A percentile compares a stretch with the other conserved stretches of the same genome.
Conservation (phyloP, 495 filamentous ascomycete genomes). For the Hypoxylon rickii region DNA sequence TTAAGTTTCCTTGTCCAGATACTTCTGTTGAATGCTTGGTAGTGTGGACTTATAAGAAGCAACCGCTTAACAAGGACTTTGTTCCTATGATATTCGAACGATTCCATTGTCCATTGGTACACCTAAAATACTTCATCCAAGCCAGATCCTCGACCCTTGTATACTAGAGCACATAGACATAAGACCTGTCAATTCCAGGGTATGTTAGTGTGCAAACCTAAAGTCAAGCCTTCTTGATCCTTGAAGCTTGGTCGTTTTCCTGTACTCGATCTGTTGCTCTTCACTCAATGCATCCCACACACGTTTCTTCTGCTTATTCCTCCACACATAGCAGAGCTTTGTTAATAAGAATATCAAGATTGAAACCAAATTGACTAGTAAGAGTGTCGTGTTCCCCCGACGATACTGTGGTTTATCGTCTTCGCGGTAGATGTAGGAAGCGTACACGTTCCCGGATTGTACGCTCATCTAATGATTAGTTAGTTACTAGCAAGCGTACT, state of each 20-base stretch:
- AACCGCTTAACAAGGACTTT: no score
- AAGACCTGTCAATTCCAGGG: neutral
- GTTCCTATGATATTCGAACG: no score
- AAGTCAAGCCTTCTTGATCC: constrained; percentile 54
- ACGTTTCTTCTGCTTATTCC: constrained; percentile 46
- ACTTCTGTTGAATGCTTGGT: no score
- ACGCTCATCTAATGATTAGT: constrained; percentile 59
- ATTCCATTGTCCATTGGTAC: no score
- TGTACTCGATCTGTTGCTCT: constrained; percentile 46
- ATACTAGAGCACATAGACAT: no score
- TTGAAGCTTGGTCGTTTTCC: constrained; percentile 41
- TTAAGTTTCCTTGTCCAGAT: no score
- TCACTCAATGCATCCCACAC: constrained; percentile 47
- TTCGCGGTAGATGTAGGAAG: constrained; percentile 56
- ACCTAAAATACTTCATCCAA: no score
- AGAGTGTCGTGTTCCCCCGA: constrained; percentile 65
- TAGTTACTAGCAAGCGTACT: constrained; percentile 20
- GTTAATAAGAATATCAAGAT: constrained; percentile 43
- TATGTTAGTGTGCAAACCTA: constrained; percentile 44
- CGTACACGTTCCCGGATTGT: constrained; percentile 63
- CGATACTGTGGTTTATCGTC: constrained; percentile 67
- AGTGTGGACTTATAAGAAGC: no score
- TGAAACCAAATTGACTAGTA: constrained; percentile 53
- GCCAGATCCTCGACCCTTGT: constrained; percentile 10
- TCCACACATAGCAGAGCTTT: constrained; percentile 51